Conservation (phyloP, 176 grass and related monocot genomes). For the Guadua angustifolia region DNA sequence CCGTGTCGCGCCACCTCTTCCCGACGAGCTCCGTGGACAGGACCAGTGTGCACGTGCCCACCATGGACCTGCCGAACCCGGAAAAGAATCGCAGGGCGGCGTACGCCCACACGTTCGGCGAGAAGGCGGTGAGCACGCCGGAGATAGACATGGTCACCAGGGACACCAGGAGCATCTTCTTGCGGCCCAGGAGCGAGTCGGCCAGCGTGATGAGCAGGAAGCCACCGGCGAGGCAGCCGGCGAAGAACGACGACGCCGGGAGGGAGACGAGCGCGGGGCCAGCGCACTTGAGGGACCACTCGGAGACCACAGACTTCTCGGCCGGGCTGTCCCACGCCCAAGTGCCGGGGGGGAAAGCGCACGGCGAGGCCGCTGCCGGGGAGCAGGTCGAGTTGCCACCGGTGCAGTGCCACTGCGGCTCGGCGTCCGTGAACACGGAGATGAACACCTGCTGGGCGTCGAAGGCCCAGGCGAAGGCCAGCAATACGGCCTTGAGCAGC, state of each 20-base stretch:
- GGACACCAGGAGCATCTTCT: conserved; percentile 69
- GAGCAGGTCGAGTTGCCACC: conserved; percentile 42
- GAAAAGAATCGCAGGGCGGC: conserved; percentile 65
- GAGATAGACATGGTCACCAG: conserved; percentile 63
- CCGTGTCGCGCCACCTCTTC: conserved; percentile 72
- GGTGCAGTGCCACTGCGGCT: conserved; percentile 76
- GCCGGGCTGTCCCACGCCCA: conserved; percentile 72
- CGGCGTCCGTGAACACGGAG: conserved; percentile 84
- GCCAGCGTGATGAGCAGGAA: conserved; percentile 79
- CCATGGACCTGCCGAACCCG: conserved; percentile 70
- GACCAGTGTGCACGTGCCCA: conserved; percentile 73
- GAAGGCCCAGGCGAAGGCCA: conserved; percentile 82
- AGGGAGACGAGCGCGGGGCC: conserved; percentile 68
- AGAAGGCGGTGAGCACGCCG: conserved; percentile 56
- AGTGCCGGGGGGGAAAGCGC: conserved; percentile 48
- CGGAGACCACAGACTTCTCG: conserved; percentile 60
- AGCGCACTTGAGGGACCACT: conserved; percentile 80
- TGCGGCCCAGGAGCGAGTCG: conserved; percentile 75
- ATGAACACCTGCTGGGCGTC: conserved; percentile 97
- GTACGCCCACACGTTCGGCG: conserved; percentile 89
- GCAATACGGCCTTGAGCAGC: conserved; percentile 62
- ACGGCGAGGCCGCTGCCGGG: conserved; percentile 45
- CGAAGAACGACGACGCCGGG: conserved; percentile 82
- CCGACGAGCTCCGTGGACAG: conserved; percentile 82
- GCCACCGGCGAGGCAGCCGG: conserved; percentile 76